Evolutionary conservation across 2,329 filamentous ascomycete genomes (phyloP).

Genomic region (Whalleya microplaca): DNA sequence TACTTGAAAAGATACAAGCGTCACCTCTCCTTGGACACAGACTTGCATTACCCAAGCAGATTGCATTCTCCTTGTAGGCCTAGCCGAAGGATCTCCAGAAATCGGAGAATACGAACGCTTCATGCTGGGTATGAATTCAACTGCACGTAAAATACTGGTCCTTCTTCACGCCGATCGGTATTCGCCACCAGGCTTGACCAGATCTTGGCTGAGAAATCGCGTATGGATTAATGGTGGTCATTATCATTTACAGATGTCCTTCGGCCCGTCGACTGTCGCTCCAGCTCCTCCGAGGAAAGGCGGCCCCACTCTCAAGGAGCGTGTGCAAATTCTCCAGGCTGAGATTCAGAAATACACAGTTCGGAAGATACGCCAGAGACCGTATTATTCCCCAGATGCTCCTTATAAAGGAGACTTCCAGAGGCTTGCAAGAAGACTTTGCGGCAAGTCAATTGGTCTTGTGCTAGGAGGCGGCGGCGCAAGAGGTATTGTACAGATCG

Average conservation of each 20-base stretch:
- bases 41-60: constrained; percentile 97
- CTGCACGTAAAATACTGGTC: constrained; percentile 89
- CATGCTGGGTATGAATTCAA: constrained; percentile 95
- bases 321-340: constrained; percentile 92
- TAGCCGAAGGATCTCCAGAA: constrained; percentile 85
- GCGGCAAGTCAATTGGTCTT: constrained; percentile 91
- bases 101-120: constrained; percentile 98
- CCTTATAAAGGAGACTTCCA: constrained; percentile 98
- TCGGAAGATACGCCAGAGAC: constrained; percentile 83
- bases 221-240: constrained; percentile 99
- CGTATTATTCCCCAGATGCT: constrained; percentile 87
- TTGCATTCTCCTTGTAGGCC: constrained; percentile 88
- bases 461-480: constrained; percentile 94
- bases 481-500: constrained; percentile 87
- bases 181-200: constrained; percentile 80
- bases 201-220: constrained; percentile 88
- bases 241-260: constrained; percentile 96
- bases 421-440: constrained; percentile 83
- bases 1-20: constrained; percentile 74
- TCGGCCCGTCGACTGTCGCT: constrained; percentile 75
- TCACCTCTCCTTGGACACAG: constrained; percentile 97
- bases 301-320: constrained; percentile 84
- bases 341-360: constrained; percentile 99
- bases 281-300: constrained; percentile 77
- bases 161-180: constrained; percentile 88